phyloP scores from a whole-genome alignment of 2,329 filamentous ascomycete genomes.

The Fusarium marasasianum region DNA sequence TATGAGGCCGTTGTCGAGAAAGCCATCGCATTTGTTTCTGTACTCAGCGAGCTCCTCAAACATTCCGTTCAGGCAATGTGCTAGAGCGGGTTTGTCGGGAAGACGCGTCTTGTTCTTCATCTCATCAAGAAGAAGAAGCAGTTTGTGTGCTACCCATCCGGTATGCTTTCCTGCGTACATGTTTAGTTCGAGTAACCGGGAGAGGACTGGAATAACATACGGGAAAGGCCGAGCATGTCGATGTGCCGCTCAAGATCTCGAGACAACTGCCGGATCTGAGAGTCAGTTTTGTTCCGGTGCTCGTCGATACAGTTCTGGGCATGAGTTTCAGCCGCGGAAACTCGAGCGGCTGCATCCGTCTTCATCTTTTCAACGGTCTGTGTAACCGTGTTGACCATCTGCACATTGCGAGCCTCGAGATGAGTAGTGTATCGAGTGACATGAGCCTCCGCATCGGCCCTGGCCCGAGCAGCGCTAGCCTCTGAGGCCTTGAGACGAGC shows the following conservation, averaged over 20 bases:
- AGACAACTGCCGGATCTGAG: background rate
- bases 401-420: background rate
- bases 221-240: background rate
- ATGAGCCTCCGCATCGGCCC: background rate
- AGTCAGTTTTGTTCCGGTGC: background rate
- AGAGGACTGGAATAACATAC: background rate
- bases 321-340: background rate
- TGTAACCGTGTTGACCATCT: background rate
- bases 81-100: background rate
- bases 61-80: background rate
- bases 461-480: background rate
- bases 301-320: background rate
- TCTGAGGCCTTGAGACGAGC: background rate
- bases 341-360: background rate
- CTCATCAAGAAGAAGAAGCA: too few relatives aligned
- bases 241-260: background rate
- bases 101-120: too few relatives aligned
- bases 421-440: background rate
- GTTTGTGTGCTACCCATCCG: background rate
- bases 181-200: background rate
- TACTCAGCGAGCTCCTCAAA: background rate
- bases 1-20: background rate
- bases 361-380: background rate
- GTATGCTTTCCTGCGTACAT: background rate
- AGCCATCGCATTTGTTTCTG: accelerated